Evolutionary conservation across 768 basidiomycete genomes (phyloP).

Genomic region (Asterophora parasitica): DNA sequence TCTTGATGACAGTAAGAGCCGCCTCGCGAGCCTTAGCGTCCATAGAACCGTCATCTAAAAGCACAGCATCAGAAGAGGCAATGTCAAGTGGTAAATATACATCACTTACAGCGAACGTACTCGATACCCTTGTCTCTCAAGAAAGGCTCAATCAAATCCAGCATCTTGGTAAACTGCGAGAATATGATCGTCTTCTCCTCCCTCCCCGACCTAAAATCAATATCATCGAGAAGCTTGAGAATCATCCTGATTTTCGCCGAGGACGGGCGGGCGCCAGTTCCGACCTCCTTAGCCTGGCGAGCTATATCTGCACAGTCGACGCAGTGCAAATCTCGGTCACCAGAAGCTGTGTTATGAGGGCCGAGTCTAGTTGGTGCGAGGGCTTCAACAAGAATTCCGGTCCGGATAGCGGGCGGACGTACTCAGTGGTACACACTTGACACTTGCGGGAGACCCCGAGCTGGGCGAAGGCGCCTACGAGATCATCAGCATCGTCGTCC

Average conservation of each 20-base stretch:
- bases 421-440: slow-evolving; percentile 73
- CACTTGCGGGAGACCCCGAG: slow-evolving; percentile 72
- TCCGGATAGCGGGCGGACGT: not conserved
- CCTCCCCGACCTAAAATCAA: slow-evolving; percentile 51
- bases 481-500: slow-evolving; percentile 62
- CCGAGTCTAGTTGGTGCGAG: slow-evolving; percentile 28
- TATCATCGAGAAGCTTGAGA: slow-evolving; percentile 61
- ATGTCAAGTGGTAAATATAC: not conserved
- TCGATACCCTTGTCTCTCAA: slow-evolving; percentile 60
- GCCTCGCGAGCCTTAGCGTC: slow-evolving; percentile 67
- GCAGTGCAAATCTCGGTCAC: slow-evolving; percentile 48
- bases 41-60: slow-evolving; percentile 87
- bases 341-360: slow-evolving; percentile 31
- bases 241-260: slow-evolving; percentile 89
- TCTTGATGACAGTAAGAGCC: slow-evolving; percentile 69
- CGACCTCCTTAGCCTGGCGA: slow-evolving; percentile 40
- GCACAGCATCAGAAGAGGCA: slow-evolving; percentile 6
- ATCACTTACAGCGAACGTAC: slow-evolving; percentile 79
- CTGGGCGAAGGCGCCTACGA: slow-evolving; percentile 68
- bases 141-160: slow-evolving; percentile 86
- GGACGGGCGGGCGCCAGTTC: slow-evolving; percentile 49
- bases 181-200: slow-evolving; percentile 95
- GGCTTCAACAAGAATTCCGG: no score
- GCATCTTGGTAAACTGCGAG: slow-evolving; percentile 86
- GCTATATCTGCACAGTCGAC: slow-evolving; percentile 53